A percentile compares a stretch with the other conserved stretches of the same genome.
Conservation (phyloP, 495 filamentous ascomycete species). For the Penicillium atrosanguineum region DNA sequence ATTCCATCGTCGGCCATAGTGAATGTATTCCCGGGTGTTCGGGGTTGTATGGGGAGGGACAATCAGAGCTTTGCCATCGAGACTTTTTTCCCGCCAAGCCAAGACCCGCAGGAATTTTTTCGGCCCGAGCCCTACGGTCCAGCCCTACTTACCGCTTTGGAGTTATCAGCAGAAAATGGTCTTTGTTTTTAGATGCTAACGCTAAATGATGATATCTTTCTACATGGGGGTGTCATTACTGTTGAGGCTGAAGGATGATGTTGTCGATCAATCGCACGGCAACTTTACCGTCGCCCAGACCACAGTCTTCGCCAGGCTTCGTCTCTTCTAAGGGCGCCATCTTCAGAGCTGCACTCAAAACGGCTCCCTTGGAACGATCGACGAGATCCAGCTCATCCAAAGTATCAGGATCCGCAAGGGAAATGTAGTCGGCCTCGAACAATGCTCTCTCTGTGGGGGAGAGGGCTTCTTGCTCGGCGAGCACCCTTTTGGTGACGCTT, state of each 20-base stretch:
- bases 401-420: slow-evolving; percentile 75
- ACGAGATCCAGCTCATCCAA: slow-evolving; percentile 77
- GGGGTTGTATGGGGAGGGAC: not conserved
- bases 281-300: slow-evolving; percentile 65
- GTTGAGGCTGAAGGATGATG: slow-evolving; percentile 63
- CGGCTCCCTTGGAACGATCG: slow-evolving; percentile 63
- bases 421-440: slow-evolving; percentile 88
- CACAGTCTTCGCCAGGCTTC: slow-evolving; percentile 62
- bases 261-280: slow-evolving; percentile 94
- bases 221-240: not conserved
- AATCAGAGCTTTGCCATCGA: slow-evolving; percentile 18
- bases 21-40: slow-evolving; percentile 2
- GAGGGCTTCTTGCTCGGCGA: slow-evolving; percentile 62
- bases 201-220: not conserved
- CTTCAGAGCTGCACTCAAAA: slow-evolving; percentile 85
- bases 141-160: slow-evolving; percentile 41
- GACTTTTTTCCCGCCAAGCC: slow-evolving; percentile 26
- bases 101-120: slow-evolving; percentile 36
- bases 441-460: slow-evolving; percentile 58
- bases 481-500: slow-evolving; percentile 44
- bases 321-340: slow-evolving; percentile 78
- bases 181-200: slow-evolving; percentile 4
- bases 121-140: slow-evolving; percentile 32
- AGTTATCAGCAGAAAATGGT: not conserved
- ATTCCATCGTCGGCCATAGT: slow-evolving; percentile 92